Percentiles rank a stretch among this genome's conserved stretches.
Conservation (phyloP, 805 yeast genomes). For the Clavispora vitiphila region DNA sequence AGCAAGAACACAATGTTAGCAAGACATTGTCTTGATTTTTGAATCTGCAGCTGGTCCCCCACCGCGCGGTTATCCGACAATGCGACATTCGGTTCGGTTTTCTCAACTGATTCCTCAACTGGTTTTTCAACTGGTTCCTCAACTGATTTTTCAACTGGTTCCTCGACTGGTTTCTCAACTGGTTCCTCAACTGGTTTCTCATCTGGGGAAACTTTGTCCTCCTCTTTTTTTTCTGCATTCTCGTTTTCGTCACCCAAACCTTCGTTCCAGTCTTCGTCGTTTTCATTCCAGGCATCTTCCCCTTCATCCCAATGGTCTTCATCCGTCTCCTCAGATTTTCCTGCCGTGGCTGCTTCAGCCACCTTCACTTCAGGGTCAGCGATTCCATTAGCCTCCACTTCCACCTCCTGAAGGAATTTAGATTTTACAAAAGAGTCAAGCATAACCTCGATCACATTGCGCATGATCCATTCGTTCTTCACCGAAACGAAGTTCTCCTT, state of each 20-base stretch:
- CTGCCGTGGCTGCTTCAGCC: too few relatives aligned
- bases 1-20: constrained; percentile 22
- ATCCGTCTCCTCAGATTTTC: not conserved
- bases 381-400: too few relatives aligned
- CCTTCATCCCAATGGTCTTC: not conserved
- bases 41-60: not conserved
- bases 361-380: too few relatives aligned
- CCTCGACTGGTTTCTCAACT: not conserved
- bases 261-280: not conserved
- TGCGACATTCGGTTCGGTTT: too few relatives aligned
- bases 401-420: too few relatives aligned
- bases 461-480: constrained; percentile 30
- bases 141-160: not conserved
- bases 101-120: not conserved
- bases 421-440: not conserved
- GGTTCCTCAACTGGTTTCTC: not conserved
- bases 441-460: not conserved
- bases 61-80: too few relatives aligned
- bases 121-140: not conserved
- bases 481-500: constrained; percentile 14
- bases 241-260: not conserved
- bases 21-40: constrained; percentile 10
- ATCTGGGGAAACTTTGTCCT: too few relatives aligned
- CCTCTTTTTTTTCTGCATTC: not conserved
- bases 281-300: not conserved